Evolutionary conservation across 306 rosid species (phyloP).

Genomic region (Cicer chorassanicum): DNA sequence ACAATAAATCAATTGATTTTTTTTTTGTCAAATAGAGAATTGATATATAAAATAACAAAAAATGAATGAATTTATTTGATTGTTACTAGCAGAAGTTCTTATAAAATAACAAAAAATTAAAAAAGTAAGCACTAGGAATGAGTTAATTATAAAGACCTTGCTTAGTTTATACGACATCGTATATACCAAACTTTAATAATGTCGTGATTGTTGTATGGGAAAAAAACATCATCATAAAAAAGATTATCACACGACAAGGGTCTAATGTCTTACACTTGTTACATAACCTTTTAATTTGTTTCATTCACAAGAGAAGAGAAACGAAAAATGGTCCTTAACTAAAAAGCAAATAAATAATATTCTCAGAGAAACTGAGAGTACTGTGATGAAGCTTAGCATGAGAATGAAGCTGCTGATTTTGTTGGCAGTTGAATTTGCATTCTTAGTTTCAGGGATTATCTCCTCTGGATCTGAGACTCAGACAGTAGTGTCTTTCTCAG

Average conservation of each 20-base stretch:
- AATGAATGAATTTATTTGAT: neutral
- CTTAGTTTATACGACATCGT: slow-evolving; percentile 38
- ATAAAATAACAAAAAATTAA: neutral
- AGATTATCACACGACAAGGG: slow-evolving; percentile 29
- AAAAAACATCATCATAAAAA: slow-evolving; percentile 30
- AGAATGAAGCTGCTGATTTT: slow-evolving; percentile 58
- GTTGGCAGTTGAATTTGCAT: slow-evolving; percentile 41
- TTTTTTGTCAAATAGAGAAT: no score
- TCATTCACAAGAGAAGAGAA: slow-evolving; percentile 15
- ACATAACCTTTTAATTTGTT: slow-evolving; percentile 9
- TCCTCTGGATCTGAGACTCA: slow-evolving; percentile 55
- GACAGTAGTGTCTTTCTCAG: slow-evolving; percentile 48
- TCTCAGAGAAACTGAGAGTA: slow-evolving; percentile 4
- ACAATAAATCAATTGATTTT: no score
- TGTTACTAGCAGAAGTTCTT: no score
- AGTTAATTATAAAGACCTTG: slow-evolving; percentile 33
- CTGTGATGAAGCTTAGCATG: slow-evolving; percentile 14
- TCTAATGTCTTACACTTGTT: neutral
- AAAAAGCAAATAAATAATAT: slow-evolving; percentile 20
- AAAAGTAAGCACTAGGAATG: slow-evolving; percentile 18
- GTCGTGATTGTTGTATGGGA: slow-evolving; percentile 17
- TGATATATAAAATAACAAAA: neutral
- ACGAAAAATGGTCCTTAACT: slow-evolving; percentile 19
- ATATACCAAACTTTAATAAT: slow-evolving; percentile 31
- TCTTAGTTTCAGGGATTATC: slow-evolving; percentile 50